Conservation (phyloP, 1,139 yeast genomes). For the Kurtzmaniella natalensis region DNA sequence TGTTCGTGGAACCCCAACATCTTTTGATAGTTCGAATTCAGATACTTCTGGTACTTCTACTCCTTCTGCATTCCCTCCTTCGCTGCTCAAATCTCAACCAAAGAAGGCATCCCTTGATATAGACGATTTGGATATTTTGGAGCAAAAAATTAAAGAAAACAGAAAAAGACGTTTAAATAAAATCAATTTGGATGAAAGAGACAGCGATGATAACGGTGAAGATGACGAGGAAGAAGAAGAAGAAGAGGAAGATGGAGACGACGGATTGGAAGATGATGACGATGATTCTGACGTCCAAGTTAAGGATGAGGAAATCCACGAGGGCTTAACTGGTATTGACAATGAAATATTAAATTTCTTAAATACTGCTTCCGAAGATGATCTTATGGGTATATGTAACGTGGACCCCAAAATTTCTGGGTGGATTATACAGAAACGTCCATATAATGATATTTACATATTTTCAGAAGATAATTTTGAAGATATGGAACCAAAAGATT, state of each 20-base stretch:
- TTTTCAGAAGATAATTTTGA: slow-evolving; percentile 55
- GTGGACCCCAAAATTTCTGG: slow-evolving; percentile 68
- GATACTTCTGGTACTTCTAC: slow-evolving; percentile 9
- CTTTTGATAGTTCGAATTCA: slow-evolving; percentile 13
- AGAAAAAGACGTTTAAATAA: slow-evolving; percentile 12
- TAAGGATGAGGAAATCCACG: slow-evolving; percentile 29
- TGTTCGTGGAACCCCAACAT: slow-evolving; percentile 24
- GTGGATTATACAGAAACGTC: slow-evolving; percentile 58
- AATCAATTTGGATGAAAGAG: slow-evolving; percentile 13
- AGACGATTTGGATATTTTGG: slow-evolving; percentile 27
- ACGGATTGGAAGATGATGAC: slow-evolving; percentile 40
- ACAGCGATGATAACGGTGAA: slow-evolving; percentile 4
- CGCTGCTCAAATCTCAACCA: background rate
- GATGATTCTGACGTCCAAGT: slow-evolving; percentile 36
- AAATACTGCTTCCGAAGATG: slow-evolving; percentile 71
- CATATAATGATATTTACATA: slow-evolving; percentile 54
- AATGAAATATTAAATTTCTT: slow-evolving; percentile 68
- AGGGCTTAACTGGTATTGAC: slow-evolving; percentile 53
- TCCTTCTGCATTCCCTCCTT: slow-evolving; percentile 6
- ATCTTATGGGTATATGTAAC: slow-evolving; percentile 75
- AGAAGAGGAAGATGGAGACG: slow-evolving; percentile 43
- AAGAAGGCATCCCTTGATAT: background rate
- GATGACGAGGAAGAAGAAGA: slow-evolving; percentile 9
- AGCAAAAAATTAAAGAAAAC: slow-evolving; percentile 35
- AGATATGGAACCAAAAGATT: slow-evolving; percentile 15